Base-by-base conservation (phyloP, 2,329 filamentous ascomycete species). In the Capronia epimyces region DNA sequence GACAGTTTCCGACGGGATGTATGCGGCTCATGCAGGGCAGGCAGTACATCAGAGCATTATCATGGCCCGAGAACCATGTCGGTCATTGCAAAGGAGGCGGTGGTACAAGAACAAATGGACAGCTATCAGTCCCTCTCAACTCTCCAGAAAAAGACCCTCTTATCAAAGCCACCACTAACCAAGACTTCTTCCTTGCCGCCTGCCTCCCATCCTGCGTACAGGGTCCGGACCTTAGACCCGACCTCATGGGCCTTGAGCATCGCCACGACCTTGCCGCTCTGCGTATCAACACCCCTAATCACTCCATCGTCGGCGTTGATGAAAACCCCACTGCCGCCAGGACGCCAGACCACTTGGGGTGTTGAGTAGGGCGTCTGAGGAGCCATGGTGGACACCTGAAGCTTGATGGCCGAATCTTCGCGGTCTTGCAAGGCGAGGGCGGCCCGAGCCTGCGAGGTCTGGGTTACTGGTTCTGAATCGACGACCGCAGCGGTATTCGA, bases 321-420 rank as follows among this genome's bases (percentile, higher is more conserved):
- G 73, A 78, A 84, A 0, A 84, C 67, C 0, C 81, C 81, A 36
- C 71, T 76, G 1, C 79, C 80, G 62, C 82, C 75, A 1, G 80
- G 79, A 21, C 81, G 67, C 81, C 82, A 84, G 4, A 72, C 74
- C 5, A 83, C 68, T 45, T 78, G 75, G 6, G 81, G 81, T 4
- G 80, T 84, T 18, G 78, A 82, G 63, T 83, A 84, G 0, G 75
- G 70, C 24, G 80, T 83, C 62, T 84, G 81, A n/a, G 81, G 78
- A 16, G 81, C 77, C 59, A 82, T 70, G 0, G 80, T 82, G 41
- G 72, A 80, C 29, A 76, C 71, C 51, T 82, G 79, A 12, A 82
- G 72, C 25, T 75, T 61, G n/a, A 84, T 82, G 2, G 80, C 79
- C 4, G 77, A 76, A 46, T 77, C 75, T 61, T 83, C 79, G 16